Evolutionary conservation across 208 protist genomes (phyloP).

Genomic region (Vickermania ingenoplastis): DNA sequence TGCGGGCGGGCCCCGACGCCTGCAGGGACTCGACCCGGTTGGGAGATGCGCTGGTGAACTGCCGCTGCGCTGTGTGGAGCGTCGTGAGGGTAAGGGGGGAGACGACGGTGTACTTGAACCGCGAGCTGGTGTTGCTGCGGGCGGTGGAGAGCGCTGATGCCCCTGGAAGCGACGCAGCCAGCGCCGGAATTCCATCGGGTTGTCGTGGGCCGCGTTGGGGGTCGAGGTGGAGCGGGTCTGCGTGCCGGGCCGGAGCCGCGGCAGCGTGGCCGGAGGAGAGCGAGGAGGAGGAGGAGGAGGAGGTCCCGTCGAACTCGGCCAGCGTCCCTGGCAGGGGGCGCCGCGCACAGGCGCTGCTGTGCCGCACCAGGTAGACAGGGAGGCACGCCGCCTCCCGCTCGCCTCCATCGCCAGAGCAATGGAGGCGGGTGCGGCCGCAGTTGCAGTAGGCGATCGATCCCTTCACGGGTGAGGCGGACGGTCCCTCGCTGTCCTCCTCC

Average conservation of each 20-base stretch:
- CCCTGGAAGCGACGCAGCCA: not conserved
- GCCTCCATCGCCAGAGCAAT: not conserved
- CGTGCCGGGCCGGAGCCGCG: not conserved
- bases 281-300: not conserved
- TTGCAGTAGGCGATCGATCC: not conserved
- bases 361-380: not conserved
- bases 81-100: not conserved
- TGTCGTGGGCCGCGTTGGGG: not conserved
- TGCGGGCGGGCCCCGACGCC: too few species aligned
- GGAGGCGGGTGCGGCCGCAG: not conserved
- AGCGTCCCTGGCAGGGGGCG: not conserved
- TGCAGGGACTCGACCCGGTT: too few species aligned
- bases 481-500: too few species aligned
- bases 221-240: not conserved
- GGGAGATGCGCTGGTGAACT: too few species aligned
- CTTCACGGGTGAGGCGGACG: not conserved
- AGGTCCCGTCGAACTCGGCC: not conserved
- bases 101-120: not conserved
- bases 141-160: not conserved
- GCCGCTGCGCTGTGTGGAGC: not conserved
- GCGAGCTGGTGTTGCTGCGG: not conserved
- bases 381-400: not conserved
- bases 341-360: not conserved
- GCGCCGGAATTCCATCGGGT: not conserved
- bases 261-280: not conserved